Evolutionary conservation across 352 stramenopile genomes (phyloP), one percentile per base, ranked within the genome.

Genomic region (Globisporangium splendens): DNA sequence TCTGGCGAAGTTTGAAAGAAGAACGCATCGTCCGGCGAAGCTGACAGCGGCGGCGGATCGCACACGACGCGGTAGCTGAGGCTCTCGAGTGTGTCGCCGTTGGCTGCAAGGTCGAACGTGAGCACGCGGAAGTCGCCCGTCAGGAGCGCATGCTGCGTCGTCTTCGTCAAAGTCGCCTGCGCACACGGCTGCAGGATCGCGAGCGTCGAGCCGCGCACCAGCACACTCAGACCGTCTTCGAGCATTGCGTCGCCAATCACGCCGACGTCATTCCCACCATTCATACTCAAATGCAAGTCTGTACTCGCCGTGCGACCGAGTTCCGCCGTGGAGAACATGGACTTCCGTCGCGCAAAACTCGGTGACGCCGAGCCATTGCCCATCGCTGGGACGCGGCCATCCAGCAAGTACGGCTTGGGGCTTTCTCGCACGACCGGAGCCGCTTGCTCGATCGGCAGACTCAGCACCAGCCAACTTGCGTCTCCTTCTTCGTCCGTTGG

Each of bases 341-440:
- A 82, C 49, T 90, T 89, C 49, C 78, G 72, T 14, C 83, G 78
- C 35, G 82, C 83, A 63, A 95, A 95, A 49, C 83, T 93, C 0
- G 86, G 86, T 13, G 86, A 95, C 18, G 82, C 86, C 12, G 82
- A 83, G 2, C 86, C 86, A 62, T 87, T 86, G 22, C 86, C 83
- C 86, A 95, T 95, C n/a, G 83, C 75, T 14, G 86, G 86, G 1
- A 93, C 76, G 20, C 82, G 77, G 0, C 82, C 83, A 55, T 85
- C 72, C 2, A 76, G 47, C 21, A 89, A 56, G 65, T 82, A 82
- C 21, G 73, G 73, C 41, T 72, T 61, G 17, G 68, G 54, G n/a
- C 69, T 72, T 61, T 75, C 71, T 18, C 63, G 61, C 22, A 79
- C 57, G 10, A 70, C 59, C 18, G 67, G 61, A 42, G 66, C 57